phyloP scores from a whole-genome alignment of 192 early-diverging fungal genomes.

The Ramicandelaber brevisporus region DNA sequence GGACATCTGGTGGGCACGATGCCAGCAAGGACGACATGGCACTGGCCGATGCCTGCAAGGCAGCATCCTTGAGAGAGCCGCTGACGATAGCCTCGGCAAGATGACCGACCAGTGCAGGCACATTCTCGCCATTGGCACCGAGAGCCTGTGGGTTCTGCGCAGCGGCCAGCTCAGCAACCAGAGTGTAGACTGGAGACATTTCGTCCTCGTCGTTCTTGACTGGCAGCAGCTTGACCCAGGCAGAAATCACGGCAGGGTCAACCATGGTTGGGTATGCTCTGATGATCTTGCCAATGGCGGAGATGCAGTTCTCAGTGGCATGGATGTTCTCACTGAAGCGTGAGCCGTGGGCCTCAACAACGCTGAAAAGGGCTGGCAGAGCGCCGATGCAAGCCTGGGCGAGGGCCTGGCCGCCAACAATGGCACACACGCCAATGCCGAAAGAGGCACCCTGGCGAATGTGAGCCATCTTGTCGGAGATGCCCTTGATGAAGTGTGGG shows the following conservation, averaged over 20 bases:
- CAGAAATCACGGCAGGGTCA: conserved; percentile 26
- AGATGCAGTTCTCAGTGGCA: conserved; percentile 80
- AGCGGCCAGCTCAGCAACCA: too few species aligned
- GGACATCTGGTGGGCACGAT: too few species aligned
- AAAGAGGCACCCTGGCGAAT: conserved; percentile 87
- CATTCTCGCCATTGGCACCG: too few species aligned
- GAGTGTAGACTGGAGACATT: too few species aligned
- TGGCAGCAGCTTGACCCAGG: conserved; percentile 64
- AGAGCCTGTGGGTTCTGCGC: too few species aligned
- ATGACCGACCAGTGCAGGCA: too few species aligned
- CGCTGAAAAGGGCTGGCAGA: conserved; percentile 45
- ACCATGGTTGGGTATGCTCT: conserved; percentile 32
- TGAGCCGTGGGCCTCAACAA: conserved; percentile 33
- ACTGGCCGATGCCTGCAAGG: too few species aligned
- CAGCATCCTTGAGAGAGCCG: too few species aligned
- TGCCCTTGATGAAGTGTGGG: conserved; percentile 11
- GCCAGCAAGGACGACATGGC: too few species aligned
- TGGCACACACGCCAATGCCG: conserved; percentile 74
- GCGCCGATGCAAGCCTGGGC: conserved; percentile 34
- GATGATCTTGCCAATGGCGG: conserved; percentile 78
- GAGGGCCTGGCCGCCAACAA: conserved; percentile 67
- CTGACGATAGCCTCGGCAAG: too few species aligned
- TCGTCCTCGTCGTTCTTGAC: conserved; percentile 75
- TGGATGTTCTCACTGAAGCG: conserved; percentile 47
- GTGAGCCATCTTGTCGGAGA: conserved; percentile 22